These are phyloP conservation scores for Hemerocallis citrina DNA, from an alignment of 106 monocot genomes.

Conservation along the genomic window DNA sequence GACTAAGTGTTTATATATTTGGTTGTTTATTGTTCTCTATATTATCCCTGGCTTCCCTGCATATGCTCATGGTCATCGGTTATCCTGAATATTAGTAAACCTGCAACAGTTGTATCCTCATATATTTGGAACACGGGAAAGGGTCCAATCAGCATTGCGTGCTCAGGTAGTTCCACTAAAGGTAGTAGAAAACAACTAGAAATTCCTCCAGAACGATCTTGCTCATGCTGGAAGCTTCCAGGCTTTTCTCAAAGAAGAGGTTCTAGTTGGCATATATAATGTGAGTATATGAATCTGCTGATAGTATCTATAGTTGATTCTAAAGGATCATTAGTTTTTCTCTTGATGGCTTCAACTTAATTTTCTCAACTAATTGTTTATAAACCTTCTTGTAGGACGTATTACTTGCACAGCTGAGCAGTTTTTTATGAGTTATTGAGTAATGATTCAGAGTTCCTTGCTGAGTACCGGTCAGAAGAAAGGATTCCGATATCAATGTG, in stretches of 20 bases:
- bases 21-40: not conserved
- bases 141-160: conserved; percentile 87
- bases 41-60: not conserved
- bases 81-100: not conserved
- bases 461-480: conserved; percentile 70
- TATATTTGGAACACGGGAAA: conserved; percentile 42
- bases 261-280: conserved; percentile 67
- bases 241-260: conserved; percentile 88
- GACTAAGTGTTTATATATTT: not conserved
- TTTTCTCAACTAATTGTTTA: conserved; percentile 3
- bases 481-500: conserved; percentile 87
- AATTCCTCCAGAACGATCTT: conserved; percentile 34
- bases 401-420: conserved; percentile 90
- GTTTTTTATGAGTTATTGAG: conserved; percentile 61
- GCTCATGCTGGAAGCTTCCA: conserved; percentile 42
- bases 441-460: conserved; percentile 75
- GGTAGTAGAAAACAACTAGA: conserved; percentile 35
- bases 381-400: conserved; percentile 33
- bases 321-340: not conserved
- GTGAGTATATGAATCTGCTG: conserved; percentile 17
- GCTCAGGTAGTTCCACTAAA: conserved; percentile 80
- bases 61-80: not conserved
- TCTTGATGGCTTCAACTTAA: too few relatives aligned
- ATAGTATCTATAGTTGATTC: not conserved
- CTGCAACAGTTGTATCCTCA: not conserved